Base-by-base conservation (phyloP, 1,284 basidiomycete genomes). In the Malassezia cuniculi region DNA sequence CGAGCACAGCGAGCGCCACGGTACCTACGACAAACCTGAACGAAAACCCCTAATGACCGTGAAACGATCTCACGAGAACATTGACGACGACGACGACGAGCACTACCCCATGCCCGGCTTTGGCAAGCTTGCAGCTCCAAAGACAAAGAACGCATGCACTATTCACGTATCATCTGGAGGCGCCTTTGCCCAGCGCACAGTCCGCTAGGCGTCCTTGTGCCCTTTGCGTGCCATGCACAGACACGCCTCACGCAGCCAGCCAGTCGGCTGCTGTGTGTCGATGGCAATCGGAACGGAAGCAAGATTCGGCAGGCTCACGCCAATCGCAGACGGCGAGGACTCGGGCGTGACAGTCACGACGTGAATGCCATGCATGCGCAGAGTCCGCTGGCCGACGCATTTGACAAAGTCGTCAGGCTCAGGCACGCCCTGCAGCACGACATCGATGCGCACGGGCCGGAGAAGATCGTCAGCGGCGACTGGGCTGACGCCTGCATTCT, bases 381-480 rank as follows among this genome's bases (percentile, higher is more conserved):
- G 68, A 53, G 78, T 78, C 50, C 73, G 73, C 11, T 83, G 80
- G 3, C 90, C 89, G 63, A 90, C 81, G 61, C 90, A 95, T 15
- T 79, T 73, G 6, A 97, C 90, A 68, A 94, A 99, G 69, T 97
- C 93, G 38, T 79, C 78, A 5, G 93, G 93, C 68, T 99, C 93
- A 38, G 78, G 75, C 3, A 84, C 86, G 6, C 90, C 93, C 40
- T 95, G 82, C 60, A 82, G 80, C 48, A 93, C 89, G 9, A 79
- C 73, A 35, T 71, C 74, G 33, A 95, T 74, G 34, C 74, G 72
- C 2, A 57, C 18, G 5, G 29, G 29, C 12, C 34, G 35, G 18
- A 35, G 12, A 12, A 26, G 32, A 16, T 20, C 12, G 14, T 36
- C 21, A 14, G 28, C 4, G 28, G 27, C 19, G 3, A 28, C 3